These are phyloP conservation scores for Amanita phalloides DNA, from an alignment of 768 basidiomycete species.

Conservation along the genomic window DNA sequence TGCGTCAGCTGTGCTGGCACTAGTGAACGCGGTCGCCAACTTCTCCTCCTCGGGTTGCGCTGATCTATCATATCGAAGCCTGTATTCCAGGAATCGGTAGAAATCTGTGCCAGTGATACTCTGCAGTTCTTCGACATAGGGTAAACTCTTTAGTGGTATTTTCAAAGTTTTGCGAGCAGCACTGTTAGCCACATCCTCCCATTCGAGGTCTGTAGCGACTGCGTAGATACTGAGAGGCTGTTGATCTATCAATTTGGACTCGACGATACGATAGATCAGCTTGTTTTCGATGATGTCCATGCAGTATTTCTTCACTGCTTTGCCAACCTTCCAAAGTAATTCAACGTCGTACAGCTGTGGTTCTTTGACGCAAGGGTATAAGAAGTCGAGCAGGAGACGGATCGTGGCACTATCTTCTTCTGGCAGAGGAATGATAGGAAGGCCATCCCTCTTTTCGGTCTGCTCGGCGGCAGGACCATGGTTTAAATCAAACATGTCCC, in stretches of 20 bases:
- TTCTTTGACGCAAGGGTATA: neutral
- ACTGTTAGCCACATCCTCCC: neutral
- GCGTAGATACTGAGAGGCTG: neutral
- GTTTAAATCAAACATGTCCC: conserved; percentile 18
- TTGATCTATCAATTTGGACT: neutral
- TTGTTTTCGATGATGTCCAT: conserved; percentile 1
- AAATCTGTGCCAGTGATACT: neutral
- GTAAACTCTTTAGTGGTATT: neutral
- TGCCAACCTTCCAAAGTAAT: neutral
- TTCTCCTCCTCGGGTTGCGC: neutral
- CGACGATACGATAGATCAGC: neutral
- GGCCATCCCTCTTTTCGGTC: conserved; percentile 2
- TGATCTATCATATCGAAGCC: neutral
- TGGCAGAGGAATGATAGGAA: conserved; percentile 6
- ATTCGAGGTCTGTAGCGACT: neutral
- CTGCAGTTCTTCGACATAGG: neutral
- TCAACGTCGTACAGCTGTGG: neutral
- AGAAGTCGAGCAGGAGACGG: conserved; percentile 5
- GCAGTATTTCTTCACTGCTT: conserved; percentile 2
- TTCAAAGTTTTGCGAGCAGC: neutral
- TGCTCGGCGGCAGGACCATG: conserved; percentile 1
- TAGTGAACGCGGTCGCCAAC: neutral
- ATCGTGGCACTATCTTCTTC: conserved; percentile 9
- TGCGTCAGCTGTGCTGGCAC: no score
- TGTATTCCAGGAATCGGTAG: neutral